A percentile compares a stretch with the other conserved stretches of the same genome.
These are phyloP conservation scores for Venturia aucupariae DNA, from an alignment of 2,329 filamentous ascomycete species.

Conservation along the genomic window DNA sequence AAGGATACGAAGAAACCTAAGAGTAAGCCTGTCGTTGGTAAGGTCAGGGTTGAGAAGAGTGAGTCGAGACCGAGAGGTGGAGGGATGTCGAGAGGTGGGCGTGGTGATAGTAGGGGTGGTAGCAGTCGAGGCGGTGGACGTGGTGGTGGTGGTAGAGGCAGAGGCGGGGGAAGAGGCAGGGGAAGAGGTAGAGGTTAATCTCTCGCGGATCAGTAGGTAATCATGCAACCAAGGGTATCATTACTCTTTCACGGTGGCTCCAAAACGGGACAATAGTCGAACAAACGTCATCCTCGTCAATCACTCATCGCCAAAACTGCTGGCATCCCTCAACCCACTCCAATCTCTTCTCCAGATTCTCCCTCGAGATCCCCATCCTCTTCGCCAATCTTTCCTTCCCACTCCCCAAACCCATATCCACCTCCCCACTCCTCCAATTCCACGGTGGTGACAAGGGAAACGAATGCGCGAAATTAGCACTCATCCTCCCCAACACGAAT, in stretches of 20 bases:
- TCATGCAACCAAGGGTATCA: background rate
- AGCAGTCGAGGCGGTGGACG: background rate
- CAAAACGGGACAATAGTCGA: background rate
- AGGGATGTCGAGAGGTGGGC: background rate
- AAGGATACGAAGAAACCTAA: background rate
- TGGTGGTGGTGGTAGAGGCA: background rate
- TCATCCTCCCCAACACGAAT: background rate
- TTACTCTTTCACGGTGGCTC: background rate
- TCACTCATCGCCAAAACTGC: background rate
- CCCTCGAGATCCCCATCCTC: background rate
- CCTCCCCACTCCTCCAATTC: background rate
- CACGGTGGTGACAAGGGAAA: background rate
- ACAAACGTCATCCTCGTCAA: background rate
- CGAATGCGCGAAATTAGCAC: background rate
- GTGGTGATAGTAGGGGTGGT: background rate
- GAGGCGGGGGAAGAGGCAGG: background rate
- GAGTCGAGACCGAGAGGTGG: conserved; percentile 3
- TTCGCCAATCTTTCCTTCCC: background rate
- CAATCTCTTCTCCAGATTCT: background rate
- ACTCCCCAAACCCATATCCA: background rate
- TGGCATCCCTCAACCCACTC: background rate
- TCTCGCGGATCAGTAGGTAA: too few species aligned
- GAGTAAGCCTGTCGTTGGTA: background rate
- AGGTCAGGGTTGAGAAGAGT: conserved; percentile 7
- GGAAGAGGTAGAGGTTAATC: background rate